Evolutionary conservation across 495 filamentous ascomycete species (phyloP), one percentile per base, ranked within the genome.

Genomic region (Tuber umbilicatum): DNA sequence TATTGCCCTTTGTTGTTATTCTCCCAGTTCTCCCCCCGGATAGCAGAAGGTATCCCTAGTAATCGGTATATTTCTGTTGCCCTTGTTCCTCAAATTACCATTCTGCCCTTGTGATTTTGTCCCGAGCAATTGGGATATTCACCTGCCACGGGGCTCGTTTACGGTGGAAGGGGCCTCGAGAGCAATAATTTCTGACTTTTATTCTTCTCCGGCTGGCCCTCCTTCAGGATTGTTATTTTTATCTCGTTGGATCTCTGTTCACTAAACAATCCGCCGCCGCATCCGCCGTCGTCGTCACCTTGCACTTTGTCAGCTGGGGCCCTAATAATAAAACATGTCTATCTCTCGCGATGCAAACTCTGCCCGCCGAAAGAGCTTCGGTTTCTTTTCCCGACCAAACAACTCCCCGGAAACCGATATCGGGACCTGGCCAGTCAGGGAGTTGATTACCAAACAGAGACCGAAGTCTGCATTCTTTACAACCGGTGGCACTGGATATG

Each of bases 321-420:
- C 70, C 31, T 45, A 21, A 74, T 45, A 21, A 74, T 78, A 70
- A 74, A 79, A 72, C 72, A 41, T 75, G 69, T 69, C 77, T 38
- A 41, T 73, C 40, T 67, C 77, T 78, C 78, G 75, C 27, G 76
- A 79, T 73, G 78, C 69, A 50, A 69, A 64, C 45, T 81, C 79
- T 14, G 69, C 71, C 71, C 78, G 80, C 50, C 81, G 81, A 68
- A 82, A 76, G 76, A 82, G 81, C 64, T 82, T 82, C 43, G 81
- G 55, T 10, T 82, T 82, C 74, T 82, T 82, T 67, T 76, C 10
- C 37, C 60, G 80, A 67, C 81, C 80, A 37, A 73, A 80, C 21
- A 80, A 82, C 27, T 69, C 78, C 38, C 71, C 74, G 37, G 80
- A 82, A 17, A 40, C 74, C 27, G 80, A 82, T 19, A 43, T 73